Conservation (phyloP, 805 yeast species). For the Candida nitratophila region DNA sequence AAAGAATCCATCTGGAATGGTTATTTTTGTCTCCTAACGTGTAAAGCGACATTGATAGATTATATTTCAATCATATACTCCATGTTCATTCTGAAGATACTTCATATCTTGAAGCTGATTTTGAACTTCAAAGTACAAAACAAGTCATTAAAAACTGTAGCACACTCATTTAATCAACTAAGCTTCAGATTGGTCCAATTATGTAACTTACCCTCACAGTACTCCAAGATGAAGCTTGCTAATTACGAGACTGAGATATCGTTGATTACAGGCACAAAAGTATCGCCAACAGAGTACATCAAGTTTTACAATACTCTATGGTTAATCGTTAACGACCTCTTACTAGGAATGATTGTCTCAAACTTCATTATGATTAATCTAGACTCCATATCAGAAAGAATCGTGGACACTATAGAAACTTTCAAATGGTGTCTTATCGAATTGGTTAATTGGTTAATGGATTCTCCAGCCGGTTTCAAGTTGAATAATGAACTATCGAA, state of each 20-base stretch:
- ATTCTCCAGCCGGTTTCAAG: slow-evolving; percentile 91
- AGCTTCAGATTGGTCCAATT: slow-evolving; percentile 73
- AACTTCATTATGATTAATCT: slow-evolving; percentile 20
- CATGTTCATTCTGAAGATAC: too few relatives aligned
- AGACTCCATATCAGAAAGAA: not conserved
- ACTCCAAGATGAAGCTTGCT: slow-evolving; percentile 40
- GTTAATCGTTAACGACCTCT: slow-evolving; percentile 77
- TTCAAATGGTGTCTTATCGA: slow-evolving; percentile 15
- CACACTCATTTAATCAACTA: slow-evolving; percentile 65
- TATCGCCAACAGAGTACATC: slow-evolving; percentile 51
- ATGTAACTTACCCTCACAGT: slow-evolving; percentile 75
- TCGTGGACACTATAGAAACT: not conserved
- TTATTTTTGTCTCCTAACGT: too few relatives aligned
- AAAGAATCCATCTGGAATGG: not conserved
- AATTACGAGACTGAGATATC: slow-evolving; percentile 32
- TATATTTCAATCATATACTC: not conserved
- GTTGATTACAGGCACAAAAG: slow-evolving; percentile 31
- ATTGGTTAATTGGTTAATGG: slow-evolving; percentile 67
- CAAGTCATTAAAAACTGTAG: slow-evolving; percentile 3
- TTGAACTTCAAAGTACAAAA: not conserved
- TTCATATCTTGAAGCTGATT: too few relatives aligned
- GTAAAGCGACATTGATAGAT: not conserved
- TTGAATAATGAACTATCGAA: slow-evolving; percentile 78
- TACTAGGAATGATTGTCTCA: slow-evolving; percentile 62
- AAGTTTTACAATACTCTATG: slow-evolving; percentile 81